These are phyloP conservation scores for Reutealis trisperma DNA, from an alignment of 345 rosid species.

Conservation along the genomic window DNA sequence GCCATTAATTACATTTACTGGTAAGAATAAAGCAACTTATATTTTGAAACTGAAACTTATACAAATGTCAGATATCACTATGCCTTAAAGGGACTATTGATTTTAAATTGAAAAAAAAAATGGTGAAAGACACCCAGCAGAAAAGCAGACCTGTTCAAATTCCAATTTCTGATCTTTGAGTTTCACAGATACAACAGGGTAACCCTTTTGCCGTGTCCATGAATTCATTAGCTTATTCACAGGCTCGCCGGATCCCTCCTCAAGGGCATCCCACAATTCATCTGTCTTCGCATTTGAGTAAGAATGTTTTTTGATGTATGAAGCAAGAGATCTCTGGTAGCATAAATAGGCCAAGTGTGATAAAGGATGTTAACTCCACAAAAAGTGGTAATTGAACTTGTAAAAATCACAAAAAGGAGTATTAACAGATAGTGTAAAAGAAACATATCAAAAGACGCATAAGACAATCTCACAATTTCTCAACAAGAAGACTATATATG, in stretches of 20 bases:
- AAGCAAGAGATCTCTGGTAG: conserved; percentile 82
- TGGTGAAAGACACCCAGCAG: not conserved
- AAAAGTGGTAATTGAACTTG: not conserved
- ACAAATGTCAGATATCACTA: not conserved
- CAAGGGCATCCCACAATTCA: conserved; percentile 91
- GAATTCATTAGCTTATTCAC: conserved; percentile 90
- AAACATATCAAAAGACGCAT: not conserved
- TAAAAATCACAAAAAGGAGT: not conserved
- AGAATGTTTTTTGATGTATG: conserved; percentile 71
- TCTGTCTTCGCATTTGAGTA: conserved; percentile 91
- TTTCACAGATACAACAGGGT: conserved; percentile 82
- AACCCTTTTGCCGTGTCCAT: conserved; percentile 92
- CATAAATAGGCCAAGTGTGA: conserved; percentile 13
- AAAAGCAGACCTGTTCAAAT: conserved; percentile 74
- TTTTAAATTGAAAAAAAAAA: not conserved
- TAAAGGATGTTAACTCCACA: conserved; percentile 4
- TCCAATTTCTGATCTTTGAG: conserved; percentile 68
- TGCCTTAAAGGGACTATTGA: not conserved
- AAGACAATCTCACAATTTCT: conserved; percentile 3
- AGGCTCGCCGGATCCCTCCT: conserved; percentile 85
- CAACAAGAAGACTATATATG: not conserved
- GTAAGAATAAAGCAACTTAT: conserved; percentile 24
- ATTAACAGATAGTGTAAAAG: not conserved
- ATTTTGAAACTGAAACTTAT: conserved; percentile 3
- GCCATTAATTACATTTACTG: conserved; percentile 32